Evolutionary conservation across 1,284 basidiomycete species (phyloP), one percentile per base, ranked within the genome.

Genomic region (Microbotryum violaceum): DNA sequence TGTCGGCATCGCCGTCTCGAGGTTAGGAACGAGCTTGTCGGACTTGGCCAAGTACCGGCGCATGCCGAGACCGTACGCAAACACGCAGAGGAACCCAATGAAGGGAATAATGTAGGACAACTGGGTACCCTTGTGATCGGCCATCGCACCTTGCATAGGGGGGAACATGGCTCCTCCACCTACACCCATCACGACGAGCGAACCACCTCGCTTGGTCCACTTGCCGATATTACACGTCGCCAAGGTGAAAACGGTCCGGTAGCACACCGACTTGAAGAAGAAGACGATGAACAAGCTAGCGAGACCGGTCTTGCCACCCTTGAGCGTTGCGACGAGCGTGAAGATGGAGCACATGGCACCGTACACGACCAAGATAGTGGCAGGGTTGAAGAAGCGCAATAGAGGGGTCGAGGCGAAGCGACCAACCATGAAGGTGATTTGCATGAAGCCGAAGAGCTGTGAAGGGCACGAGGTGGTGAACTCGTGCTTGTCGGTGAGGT

Each of bases 181-280:
- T 21, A 64, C 52, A 23, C 63, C 59, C 51, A 61, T 55, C 61
- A 86, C 85, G 63, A 88, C 82, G 61, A 88, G 74, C 60, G 83
- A 82, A 18, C 86, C 85, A 1, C 83, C 86, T 57, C 79, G 78
- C 75, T 87, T 86, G 6, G 86, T 86, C 76, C 86, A 80, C 59
- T 79, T 78, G 44, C 86, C 87, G 53, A 87, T 77, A 70, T 83
- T 82, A 74, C 83, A 81, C 42, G 87, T 89, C 8, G 81, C 84
- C 45, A 88, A 78, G 1, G 84, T 84, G 77, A 86, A 87, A 63
- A 87, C 81, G 53, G 64, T 63, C 49, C 2, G 57, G 51, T 37
- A 56, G 62, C 55, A 55, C 18, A 46, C 25, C n/a, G 57, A 51
- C 44, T 21, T 3, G 18, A 45, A n/a, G 80, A 86, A 87, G 80